Percentiles rank a stretch among this genome's conserved stretches.
phyloP scores from a whole-genome alignment of 768 basidiomycete genomes.

The Lentinula lateritia region DNA sequence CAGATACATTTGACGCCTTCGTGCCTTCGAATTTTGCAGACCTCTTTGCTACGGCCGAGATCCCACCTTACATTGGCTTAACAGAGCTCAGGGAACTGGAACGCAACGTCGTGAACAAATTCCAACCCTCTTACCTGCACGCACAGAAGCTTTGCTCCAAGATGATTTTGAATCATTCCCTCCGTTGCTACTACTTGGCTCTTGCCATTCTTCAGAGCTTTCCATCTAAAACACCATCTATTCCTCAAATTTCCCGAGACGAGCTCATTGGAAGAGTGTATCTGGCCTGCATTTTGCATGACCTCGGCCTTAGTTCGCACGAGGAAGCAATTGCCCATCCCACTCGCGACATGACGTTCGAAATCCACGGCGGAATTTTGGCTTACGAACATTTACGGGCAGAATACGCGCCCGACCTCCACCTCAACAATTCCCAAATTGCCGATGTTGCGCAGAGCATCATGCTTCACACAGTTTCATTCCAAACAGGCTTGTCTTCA shows the following conservation, averaged over 20 bases:
- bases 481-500: constrained; percentile 12
- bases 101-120: neutral
- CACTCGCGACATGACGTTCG: constrained; percentile 13
- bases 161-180: neutral
- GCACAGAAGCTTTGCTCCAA: neutral
- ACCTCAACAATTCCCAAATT: constrained; percentile 1
- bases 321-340: constrained; percentile 5
- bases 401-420: constrained; percentile 1
- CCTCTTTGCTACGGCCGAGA: neutral
- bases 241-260: neutral
- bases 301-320: constrained; percentile 9
- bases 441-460: constrained; percentile 17
- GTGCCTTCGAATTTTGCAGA: neutral
- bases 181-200: neutral
- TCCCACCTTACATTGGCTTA: neutral
- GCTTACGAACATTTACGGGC: constrained; percentile 12
- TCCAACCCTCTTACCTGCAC: neutral
- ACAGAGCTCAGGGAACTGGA: neutral
- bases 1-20: neutral
- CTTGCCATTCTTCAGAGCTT: neutral
- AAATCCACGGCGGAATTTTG: constrained; percentile 12
- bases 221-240: neutral
- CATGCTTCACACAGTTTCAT: constrained; percentile 14
- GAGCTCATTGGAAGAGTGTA: constrained; percentile 7
- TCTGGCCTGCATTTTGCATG: constrained; percentile 12